Evolutionary conservation across 2,329 filamentous ascomycete genomes (phyloP).

Genomic region (Beauveria medogensis): DNA sequence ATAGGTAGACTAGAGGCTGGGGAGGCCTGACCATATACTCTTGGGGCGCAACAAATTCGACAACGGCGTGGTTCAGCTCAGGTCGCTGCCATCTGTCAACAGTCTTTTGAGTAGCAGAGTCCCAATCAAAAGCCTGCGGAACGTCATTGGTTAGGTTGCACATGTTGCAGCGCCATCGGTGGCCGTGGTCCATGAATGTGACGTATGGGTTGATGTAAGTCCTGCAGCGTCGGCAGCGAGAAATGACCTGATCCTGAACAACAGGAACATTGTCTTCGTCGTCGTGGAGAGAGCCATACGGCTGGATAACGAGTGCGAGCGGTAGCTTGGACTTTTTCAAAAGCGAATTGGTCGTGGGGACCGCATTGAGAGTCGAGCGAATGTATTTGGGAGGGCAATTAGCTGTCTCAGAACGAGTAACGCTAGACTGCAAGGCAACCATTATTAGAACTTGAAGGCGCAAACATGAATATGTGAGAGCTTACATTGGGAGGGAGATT

Average conservation of each 20-base stretch:
- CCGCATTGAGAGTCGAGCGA: constrained; percentile 87
- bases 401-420: constrained; percentile 81
- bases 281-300: constrained; percentile 88
- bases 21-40: constrained; percentile 99
- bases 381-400: constrained; percentile 94
- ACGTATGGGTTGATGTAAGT: constrained; percentile 98
- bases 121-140: constrained; percentile 99
- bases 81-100: constrained; percentile 87
- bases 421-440: constrained; percentile 56
- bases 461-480: constrained; percentile 16
- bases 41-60: constrained; percentile 95
- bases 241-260: constrained; percentile 94
- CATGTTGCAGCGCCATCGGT: constrained; percentile 99
- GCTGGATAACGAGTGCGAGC: constrained; percentile 92
- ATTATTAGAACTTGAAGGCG: constrained; percentile 29
- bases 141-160: constrained; percentile 98
- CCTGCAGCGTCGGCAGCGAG: constrained; percentile 86
- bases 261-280: constrained; percentile 85
- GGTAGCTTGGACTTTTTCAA: constrained; percentile 96
- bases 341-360: constrained; percentile 84
- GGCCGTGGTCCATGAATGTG: constrained; percentile 91
- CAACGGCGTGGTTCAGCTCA: constrained; percentile 92
- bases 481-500: constrained; percentile 86
- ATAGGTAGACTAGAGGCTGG: constrained; percentile 90
- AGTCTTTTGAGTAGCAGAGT: constrained; percentile 80